Evolutionary conservation across 1,139 yeast genomes (phyloP).

Genomic region (Hyphopichia fennica): DNA sequence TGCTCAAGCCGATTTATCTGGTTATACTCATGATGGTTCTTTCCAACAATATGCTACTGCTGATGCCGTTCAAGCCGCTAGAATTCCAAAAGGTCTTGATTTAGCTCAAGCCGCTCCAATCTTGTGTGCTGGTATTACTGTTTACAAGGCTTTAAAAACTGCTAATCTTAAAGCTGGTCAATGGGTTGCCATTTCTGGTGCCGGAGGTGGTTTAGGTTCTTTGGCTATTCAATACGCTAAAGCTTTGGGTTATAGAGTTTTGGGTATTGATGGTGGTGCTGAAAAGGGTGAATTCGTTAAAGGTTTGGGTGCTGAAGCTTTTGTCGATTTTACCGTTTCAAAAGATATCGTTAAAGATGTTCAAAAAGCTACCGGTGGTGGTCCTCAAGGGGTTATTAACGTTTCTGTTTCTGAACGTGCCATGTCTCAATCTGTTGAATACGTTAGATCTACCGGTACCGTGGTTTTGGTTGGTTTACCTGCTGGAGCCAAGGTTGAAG

Average conservation of each 20-base stretch:
- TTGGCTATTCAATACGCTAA: conserved; percentile 78
- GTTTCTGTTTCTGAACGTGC: conserved; percentile 79
- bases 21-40: conserved; percentile 80
- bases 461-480: conserved; percentile 83
- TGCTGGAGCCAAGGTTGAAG: conserved; percentile 61
- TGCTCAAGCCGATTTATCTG: conserved; percentile 65
- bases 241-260: conserved; percentile 78
- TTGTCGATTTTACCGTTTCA: conserved; percentile 58
- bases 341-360: conserved; percentile 32
- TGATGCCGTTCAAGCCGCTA: conserved; percentile 41
- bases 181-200: conserved; percentile 82
- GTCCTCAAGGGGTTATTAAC: conserved; percentile 76
- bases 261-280: conserved; percentile 75
- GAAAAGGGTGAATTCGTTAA: conserved; percentile 58
- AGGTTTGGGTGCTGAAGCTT: conserved; percentile 68
- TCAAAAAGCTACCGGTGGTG: conserved; percentile 29
- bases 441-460: conserved; percentile 73
- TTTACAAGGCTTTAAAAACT: conserved; percentile 77
- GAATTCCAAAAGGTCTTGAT: conserved; percentile 33
- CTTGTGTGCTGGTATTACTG: conserved; percentile 82
- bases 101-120: conserved; percentile 37
- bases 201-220: conserved; percentile 84
- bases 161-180: conserved; percentile 68
- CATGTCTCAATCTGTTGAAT: conserved; percentile 64
- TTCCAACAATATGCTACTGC: conserved; percentile 83